Evolutionary conservation across 306 rosid species (phyloP).

Genomic region (Glycine tomentella): DNA sequence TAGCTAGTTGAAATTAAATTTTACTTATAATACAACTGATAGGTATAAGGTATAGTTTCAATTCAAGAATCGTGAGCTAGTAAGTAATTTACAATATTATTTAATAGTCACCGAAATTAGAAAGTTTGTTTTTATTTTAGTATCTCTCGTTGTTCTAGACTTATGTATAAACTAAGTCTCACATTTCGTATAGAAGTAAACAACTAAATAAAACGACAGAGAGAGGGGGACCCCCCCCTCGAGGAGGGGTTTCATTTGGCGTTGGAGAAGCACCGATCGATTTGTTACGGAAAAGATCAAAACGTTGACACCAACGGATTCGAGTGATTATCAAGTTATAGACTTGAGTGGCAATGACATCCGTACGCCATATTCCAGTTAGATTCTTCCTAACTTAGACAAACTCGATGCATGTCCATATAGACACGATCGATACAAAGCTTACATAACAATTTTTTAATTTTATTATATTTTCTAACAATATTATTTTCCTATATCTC

Average conservation of each 20-base stretch:
- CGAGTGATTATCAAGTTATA: not conserved
- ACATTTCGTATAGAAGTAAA: not conserved
- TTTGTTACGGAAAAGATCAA: not conserved
- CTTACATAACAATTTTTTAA: not conserved
- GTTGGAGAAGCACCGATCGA: not conserved
- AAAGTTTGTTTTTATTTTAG: not conserved
- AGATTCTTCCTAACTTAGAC: not conserved
- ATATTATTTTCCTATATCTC: too few relatives aligned
- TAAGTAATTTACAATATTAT: not conserved
- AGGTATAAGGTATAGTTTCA: not conserved
- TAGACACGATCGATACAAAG: not conserved
- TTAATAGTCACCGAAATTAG: not conserved
- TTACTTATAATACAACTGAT: not conserved
- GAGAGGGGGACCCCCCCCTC: not conserved
- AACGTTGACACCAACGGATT: not conserved
- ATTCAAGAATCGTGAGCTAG: too few relatives aligned
- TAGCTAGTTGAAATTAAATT: not conserved
- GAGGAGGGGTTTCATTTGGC: not conserved
- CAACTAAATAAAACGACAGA: not conserved
- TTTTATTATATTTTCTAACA: too few relatives aligned
- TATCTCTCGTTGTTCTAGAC: not conserved
- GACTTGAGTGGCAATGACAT: not conserved
- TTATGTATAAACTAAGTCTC: not conserved
- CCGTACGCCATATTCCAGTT: not conserved
- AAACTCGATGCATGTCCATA: not conserved